Base-by-base conservation (phyloP, 129 eudicot genomes). In the Solidago caesia region DNA sequence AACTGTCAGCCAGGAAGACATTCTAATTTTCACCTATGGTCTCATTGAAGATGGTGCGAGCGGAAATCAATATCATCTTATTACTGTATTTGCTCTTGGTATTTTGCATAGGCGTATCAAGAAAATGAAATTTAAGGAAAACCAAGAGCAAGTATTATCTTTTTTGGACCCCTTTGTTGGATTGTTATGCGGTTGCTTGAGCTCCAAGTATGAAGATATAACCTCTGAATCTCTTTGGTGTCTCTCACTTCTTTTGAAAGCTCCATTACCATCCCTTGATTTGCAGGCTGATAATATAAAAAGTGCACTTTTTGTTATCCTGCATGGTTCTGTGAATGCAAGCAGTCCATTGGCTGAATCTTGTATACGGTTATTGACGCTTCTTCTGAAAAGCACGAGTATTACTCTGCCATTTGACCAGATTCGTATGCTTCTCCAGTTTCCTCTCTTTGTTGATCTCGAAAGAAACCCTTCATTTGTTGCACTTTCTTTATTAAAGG, bases 401-500 rank as follows among this genome's bases (percentile, higher is more conserved):
- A 65, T 88, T 56, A 84, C 88, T 9, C 96, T 93, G 74, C 85
- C 97, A n/a, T 10, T 84, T 12, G 92, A 84, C 33, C 98, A 93
- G 64, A 72, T 88, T 83, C 97, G 85, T 26, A 80, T 93, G 95
- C 75, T 93, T 77, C 81, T 93, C 53, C 96, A 93, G 43, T 93
- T 93, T 77, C 87, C 98, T 5, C 8, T 88, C 2, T 93, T 93
- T 79, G 85, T 85, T 57, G 98, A 93, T 74, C 85, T 93, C 7
- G 97, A 89, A 83, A 83, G 86, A 47, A 90, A 85, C 71, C 96
- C 98, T 8, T 83, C 98, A 0, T 67, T 70, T 63, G 77, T 88
- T 56, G 97, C 96, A 26, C 96, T 93, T 74, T 90, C 98, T 29
- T 86, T 93, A 14, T 83, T 93, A 52, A 88, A 88, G 75, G 92